phyloP scores from a whole-genome alignment of 106 monocot genomes.

The Acorus gramineus region DNA sequence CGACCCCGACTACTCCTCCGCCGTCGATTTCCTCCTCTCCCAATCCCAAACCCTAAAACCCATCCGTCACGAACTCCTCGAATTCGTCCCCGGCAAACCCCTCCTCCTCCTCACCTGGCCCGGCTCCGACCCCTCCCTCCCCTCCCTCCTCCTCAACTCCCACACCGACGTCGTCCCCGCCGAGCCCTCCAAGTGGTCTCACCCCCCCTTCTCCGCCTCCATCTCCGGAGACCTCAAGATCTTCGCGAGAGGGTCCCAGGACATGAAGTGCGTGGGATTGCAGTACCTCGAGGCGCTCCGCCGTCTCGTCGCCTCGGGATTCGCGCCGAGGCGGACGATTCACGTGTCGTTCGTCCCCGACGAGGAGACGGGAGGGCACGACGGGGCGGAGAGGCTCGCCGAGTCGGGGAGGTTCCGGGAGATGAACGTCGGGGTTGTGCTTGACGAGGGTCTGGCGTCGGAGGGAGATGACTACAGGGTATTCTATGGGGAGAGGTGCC shows the following conservation, averaged over 20 bases:
- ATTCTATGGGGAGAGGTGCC: constrained; percentile 76
- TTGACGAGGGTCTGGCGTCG: constrained; percentile 87
- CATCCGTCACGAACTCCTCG: constrained; percentile 32
- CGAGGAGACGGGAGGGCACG: constrained; percentile 77
- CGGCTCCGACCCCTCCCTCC: constrained; percentile 50
- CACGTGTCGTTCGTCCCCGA: constrained; percentile 85
- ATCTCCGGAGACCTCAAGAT: constrained; percentile 28
- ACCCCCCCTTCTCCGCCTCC: constrained; percentile 66
- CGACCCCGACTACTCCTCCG: constrained; percentile 60
- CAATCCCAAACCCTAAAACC: constrained; percentile 16
- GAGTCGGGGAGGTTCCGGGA: constrained; percentile 40
- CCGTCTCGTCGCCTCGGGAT: constrained; percentile 32
- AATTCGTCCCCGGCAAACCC: constrained; percentile 60
- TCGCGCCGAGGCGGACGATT: constrained; percentile 52
- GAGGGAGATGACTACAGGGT: constrained; percentile 63
- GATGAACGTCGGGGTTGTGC: constrained; percentile 65
- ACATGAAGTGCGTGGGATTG: constrained; percentile 92
- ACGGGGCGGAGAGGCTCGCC: constrained; percentile 38
- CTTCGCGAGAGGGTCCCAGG: constrained; percentile 87
- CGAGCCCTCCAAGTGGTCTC: constrained; percentile 72
- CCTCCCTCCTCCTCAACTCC: constrained; percentile 87
- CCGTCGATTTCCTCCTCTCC: constrained; percentile 45
- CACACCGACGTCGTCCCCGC: constrained; percentile 97
- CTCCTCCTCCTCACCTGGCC: constrained; percentile 76
- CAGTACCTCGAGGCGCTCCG: constrained; percentile 88